These are phyloP conservation scores for Sclerotinia minor DNA, from an alignment of 2,329 filamentous ascomycete species.

Conservation along the genomic window DNA sequence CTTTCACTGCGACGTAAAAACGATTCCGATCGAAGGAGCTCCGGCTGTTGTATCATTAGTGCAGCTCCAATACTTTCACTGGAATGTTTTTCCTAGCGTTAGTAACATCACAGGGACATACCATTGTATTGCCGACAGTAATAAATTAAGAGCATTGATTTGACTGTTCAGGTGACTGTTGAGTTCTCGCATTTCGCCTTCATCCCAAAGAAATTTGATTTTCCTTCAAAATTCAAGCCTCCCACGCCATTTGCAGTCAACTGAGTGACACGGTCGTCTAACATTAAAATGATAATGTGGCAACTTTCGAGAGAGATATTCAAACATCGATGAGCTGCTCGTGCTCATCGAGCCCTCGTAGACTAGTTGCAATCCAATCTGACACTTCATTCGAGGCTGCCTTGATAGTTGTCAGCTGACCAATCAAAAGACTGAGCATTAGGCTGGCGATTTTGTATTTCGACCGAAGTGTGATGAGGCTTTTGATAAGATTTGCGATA, in stretches of 20 bases:
- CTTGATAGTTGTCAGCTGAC: conserved; percentile 1
- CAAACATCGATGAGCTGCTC: conserved; percentile 10
- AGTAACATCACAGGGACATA: background rate
- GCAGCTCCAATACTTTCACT: background rate
- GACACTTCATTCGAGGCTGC: background rate
- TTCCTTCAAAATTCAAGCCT: background rate
- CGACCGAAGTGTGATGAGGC: background rate
- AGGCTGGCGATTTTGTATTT: conserved; percentile 9
- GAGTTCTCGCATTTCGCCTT: background rate
- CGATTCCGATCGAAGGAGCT: conserved; percentile 8
- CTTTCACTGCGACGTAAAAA: background rate
- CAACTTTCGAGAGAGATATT: background rate
- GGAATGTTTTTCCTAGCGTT: background rate
- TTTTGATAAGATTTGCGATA: background rate
- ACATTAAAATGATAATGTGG: background rate
- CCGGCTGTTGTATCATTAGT: conserved; percentile 1
- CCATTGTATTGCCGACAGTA: conserved; percentile 4
- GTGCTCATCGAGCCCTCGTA: background rate
- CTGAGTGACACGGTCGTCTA: background rate
- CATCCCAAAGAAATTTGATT: background rate
- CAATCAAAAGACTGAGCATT: background rate
- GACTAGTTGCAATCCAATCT: background rate
- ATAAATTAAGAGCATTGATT: conserved; percentile 6
- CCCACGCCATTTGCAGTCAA: background rate
- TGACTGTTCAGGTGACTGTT: conserved; percentile 6